phyloP scores from a whole-genome alignment of 257 asterid genomes.

The Solanum ossicruentum region DNA sequence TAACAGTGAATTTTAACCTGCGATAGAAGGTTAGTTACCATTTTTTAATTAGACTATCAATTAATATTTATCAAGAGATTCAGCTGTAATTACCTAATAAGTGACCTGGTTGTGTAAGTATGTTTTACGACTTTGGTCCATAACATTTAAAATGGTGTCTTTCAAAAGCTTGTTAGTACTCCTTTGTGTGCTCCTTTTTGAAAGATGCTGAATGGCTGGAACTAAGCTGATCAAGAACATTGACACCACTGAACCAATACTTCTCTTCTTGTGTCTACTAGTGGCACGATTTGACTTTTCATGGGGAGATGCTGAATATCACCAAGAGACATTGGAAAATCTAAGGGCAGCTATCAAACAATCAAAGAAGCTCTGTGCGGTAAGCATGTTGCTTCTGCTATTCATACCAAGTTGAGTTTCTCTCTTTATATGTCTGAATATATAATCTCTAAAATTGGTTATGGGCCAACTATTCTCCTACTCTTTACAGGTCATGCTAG shows the following conservation, averaged over 20 bases:
- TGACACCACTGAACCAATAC: neutral
- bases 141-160: neutral
- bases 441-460: neutral
- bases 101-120: neutral
- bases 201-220: neutral
- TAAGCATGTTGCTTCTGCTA: slow-evolving; percentile 16
- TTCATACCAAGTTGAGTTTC: neutral
- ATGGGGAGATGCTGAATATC: slow-evolving; percentile 78
- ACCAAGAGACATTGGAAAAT: slow-evolving; percentile 87
- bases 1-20: neutral
- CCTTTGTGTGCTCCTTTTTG: neutral
- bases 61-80: neutral
- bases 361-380: slow-evolving; percentile 82
- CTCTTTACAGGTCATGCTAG: slow-evolving; percentile 73
- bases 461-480: neutral
- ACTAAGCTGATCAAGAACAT: neutral
- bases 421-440: neutral
- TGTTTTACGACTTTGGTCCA: neutral
- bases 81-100: neutral
- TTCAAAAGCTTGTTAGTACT: neutral
- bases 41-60: neutral
- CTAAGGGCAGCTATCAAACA: slow-evolving; percentile 58
- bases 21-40: neutral
- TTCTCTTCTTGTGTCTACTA: slow-evolving; percentile 7
- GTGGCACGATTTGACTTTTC: slow-evolving; percentile 96